Evolutionary conservation across 495 filamentous ascomycete species (phyloP), one percentile per base, ranked within the genome.

Genomic region (Podospora pseudocomata): DNA sequence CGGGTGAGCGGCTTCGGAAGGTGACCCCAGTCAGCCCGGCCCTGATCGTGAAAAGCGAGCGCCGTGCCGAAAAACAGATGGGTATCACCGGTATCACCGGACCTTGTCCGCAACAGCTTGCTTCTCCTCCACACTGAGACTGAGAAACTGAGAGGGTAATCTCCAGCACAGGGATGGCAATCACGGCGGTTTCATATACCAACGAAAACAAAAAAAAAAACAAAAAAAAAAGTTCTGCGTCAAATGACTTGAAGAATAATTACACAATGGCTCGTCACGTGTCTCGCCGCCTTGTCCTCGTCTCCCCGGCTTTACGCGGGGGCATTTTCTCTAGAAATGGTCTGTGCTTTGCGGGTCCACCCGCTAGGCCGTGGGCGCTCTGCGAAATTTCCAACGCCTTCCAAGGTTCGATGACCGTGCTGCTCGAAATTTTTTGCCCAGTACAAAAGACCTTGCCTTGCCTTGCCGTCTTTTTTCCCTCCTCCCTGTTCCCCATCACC

Each of bases 381-480:
- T 68, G 74, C 75, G 65, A 77, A 74, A 74, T 73, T 78, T 76
- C 73, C 60, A 73, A 68, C 69, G 67, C 60, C 62, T 78, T 77
- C 75, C 75, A 77, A 61, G 27, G 30, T 34, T 32, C 27, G 59
- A 61, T 73, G 71, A 70, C 69, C 69, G 59, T 68, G 68, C 68
- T 70, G 62, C 64, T 26, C 34, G 63, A 84, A 89, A 87, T 79
- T 75, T 77, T 77, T 71, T 71, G 65, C 67, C 67, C 70, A 58
- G 61, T 68, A 65, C 69, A 71, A 73, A 70, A 74, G 65, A 67
- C 64, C 60, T 67, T 70, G 49, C 53, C 70, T 68, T 64, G 66
- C 30, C 30, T 32, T 32, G 30, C 30, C 30, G 30, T 66, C 61
- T 67, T 32, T 66, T 66, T 65, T 62, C 68, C 30, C 66, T 58